Conservation (phyloP, 495 filamentous ascomycete genomes). For the Barbatosphaeria neglecta region DNA sequence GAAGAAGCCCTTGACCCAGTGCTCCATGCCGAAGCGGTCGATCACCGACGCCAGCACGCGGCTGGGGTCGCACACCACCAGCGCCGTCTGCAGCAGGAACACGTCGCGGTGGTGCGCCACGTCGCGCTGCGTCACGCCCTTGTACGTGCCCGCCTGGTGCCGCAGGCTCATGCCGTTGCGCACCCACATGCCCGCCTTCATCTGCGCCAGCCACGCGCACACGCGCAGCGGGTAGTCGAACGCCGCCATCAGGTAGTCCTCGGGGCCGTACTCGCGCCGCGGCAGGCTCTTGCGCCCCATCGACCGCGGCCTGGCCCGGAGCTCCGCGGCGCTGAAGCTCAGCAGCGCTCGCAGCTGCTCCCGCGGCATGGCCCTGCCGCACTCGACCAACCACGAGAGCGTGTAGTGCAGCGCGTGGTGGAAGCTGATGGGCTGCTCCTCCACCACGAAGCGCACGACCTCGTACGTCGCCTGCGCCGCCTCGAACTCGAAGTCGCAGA, state of each 20-base stretch:
- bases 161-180: slow-evolving; percentile 90
- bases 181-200: slow-evolving; percentile 98
- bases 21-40: slow-evolving; percentile 78
- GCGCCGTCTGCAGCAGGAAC: slow-evolving; percentile 79
- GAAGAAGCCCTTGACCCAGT: slow-evolving; percentile 82
- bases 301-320: slow-evolving; percentile 43
- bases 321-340: slow-evolving; percentile 46
- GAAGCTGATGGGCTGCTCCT: slow-evolving; percentile 86
- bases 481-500: slow-evolving; percentile 74
- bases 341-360: slow-evolving; percentile 55
- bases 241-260: slow-evolving; percentile 74
- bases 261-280: slow-evolving; percentile 38
- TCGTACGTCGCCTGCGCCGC: slow-evolving; percentile 41
- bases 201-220: slow-evolving; percentile 93
- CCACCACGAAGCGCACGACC: slow-evolving; percentile 79
- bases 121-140: slow-evolving; percentile 75
- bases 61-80: slow-evolving; percentile 76
- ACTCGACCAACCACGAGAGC: slow-evolving; percentile 92
- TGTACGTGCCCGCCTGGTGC: slow-evolving; percentile 88
- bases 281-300: slow-evolving; percentile 43
- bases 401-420: slow-evolving; percentile 96
- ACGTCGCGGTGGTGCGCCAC: slow-evolving; percentile 91
- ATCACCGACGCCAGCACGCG: slow-evolving; percentile 81
- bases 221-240: slow-evolving; percentile 91
- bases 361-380: slow-evolving; percentile 62